Evolutionary conservation across 1,139 yeast species (phyloP), one percentile per base, ranked within the genome.

Genomic region (Candida pseudocylindracea): DNA sequence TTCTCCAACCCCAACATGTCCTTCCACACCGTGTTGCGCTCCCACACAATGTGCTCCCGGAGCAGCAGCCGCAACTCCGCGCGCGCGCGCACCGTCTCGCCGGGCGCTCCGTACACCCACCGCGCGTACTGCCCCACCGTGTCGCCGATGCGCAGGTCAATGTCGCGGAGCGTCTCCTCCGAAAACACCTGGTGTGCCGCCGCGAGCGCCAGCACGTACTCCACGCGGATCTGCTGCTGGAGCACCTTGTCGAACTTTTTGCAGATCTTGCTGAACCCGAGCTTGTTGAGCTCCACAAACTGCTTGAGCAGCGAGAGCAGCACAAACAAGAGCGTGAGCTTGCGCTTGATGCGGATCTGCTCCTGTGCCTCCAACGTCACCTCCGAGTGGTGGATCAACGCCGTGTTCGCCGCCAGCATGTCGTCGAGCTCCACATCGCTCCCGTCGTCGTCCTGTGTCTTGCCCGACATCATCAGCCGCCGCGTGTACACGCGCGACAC

Each of bases 11-110:
- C 88, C 48, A 83, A 74, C 80, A 85, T 74, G 48, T 85, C 95
- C 45, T 88, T 74, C 96, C 96, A 85, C 20, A 85, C 95, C 0
- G 95, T 85, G 50, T 81, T 81, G 49, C 96, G 66, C 52, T 83
- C 95, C 92, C 93, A 85, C 12, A 83, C 93, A 33, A 85, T 79
- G 50, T 83, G 93, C 44, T 85, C 96, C 37, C 95, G 63, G 38
- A 85, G 55, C 43, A 80, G 80, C 11, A 80, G 61, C 38, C 74
- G 66, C 38, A 85, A 61, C 43, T 79, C 91, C 28, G 66, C 60
- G 36, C 63, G 67, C 20, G 88, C 78, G 31, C 53, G 49, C 11
- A 63, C 69, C 32, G 61, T 45, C 36, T 64, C 57, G 31, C 43
- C 44, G 7, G 33, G 33, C 8, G 60, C 45, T 4, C 20, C 20